Conservation (phyloP, 306 rosid genomes). For the Medicago truncatula region MtrunA17r5.0-ANR NC_053049.1:14249001-14249500, state of each 20-base stretch:
- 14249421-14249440: slow-evolving; percentile 8
- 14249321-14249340: slow-evolving; percentile 73
- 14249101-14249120: slow-evolving; percentile 83
- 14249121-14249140: slow-evolving; percentile 92
- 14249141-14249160: slow-evolving; percentile 79
- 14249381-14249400: slow-evolving; percentile 84
- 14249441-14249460: slow-evolving; percentile 17
- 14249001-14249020: no score
- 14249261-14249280: slow-evolving; percentile 19
- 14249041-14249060: background rate
- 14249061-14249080: slow-evolving; percentile 15
- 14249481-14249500: slow-evolving; percentile 22
- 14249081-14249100: slow-evolving; percentile 1
- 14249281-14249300: slow-evolving; percentile 50
- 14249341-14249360: slow-evolving; percentile 71
- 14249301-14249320: slow-evolving; percentile 75
- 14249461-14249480: slow-evolving; percentile 12
- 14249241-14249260: slow-evolving; percentile 17
- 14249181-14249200: slow-evolving; percentile 83
- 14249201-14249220: slow-evolving; percentile 82
- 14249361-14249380: slow-evolving; percentile 83
- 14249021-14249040: no score
- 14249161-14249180: slow-evolving; percentile 78
- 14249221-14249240: background rate
- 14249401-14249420: slow-evolving; percentile 99